Evolutionary conservation across 1,284 basidiomycete species (phyloP).

Genomic region (Meripilus lineatus): DNA sequence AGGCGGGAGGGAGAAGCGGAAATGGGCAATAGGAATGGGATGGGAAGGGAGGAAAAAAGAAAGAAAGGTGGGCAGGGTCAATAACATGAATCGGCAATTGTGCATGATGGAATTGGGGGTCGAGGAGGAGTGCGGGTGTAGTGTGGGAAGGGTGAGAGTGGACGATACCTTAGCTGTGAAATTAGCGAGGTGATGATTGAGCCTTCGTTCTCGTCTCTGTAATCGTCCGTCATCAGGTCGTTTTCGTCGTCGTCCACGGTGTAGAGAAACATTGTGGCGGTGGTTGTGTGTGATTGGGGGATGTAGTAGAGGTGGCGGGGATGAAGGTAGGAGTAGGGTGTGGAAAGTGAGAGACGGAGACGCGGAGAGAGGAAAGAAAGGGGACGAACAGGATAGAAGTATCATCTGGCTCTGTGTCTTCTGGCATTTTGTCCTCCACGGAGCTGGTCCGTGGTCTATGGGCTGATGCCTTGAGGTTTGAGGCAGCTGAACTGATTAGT

Average conservation of each 20-base stretch:
- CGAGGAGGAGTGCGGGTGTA: background rate
- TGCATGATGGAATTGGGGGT: background rate
- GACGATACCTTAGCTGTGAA: conserved; percentile 72
- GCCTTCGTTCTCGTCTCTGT: conserved; percentile 74
- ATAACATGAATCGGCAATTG: background rate
- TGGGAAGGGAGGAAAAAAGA: no score
- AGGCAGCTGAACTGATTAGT: conserved; percentile 66
- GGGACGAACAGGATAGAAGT: conserved; percentile 75
- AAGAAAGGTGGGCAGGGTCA: background rate
- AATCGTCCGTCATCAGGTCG: conserved; percentile 19
- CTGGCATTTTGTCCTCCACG: conserved; percentile 64
- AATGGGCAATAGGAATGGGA: background rate
- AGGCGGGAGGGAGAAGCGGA: background rate
- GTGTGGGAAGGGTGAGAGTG: conserved; percentile 6
- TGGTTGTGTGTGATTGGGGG: conserved; percentile 20
- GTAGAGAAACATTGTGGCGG: conserved; percentile 23
- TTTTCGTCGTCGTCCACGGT: conserved; percentile 15
- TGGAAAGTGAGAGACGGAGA: background rate
- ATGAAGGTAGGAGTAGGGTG: background rate
- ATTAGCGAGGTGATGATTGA: conserved; percentile 78
- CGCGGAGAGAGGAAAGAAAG: conserved; percentile 12
- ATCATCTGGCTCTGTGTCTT: conserved; percentile 78
- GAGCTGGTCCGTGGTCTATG: conserved; percentile 49
- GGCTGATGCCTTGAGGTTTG: conserved; percentile 34
- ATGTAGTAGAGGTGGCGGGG: no score